Base-by-base conservation (phyloP, 1,284 basidiomycete genomes). In the Paramarasmius palmivorus region DNA sequence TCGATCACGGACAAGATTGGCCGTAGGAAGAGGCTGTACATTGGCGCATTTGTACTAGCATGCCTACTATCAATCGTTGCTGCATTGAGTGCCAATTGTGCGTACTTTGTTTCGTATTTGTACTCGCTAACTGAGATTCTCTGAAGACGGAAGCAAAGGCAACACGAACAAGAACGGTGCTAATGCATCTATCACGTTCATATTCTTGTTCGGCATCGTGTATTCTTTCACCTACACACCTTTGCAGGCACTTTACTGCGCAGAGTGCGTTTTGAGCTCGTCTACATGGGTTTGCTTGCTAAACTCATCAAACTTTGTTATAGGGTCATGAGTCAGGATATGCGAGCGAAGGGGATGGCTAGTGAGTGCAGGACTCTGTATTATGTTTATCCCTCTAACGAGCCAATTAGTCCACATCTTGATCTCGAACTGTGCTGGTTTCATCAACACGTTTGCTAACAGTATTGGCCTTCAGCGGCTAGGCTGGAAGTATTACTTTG, bases 371-470 rank as follows among this genome's bases (percentile, higher is more conserved):
- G 15, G 17, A 4, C 17, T 22, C 20, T 26, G 5, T 25, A 9
- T 52, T 9, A 19, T 23, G 5, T 20, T 17, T 12, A 5, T 22
- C 4, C 8, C 22, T 4, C 2, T 36, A 14, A 12, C 17, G 34
- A n/a, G 19, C 10, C 4, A 25, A 22, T 39, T 19, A 59, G 59
- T 66, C 15, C 64, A 66, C 38, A 65, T 66, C 48, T 56, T 66
- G 12, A 63, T 66, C 41, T 66, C 65, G 9, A 66, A 66, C 41
- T 56, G 60, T 22, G 63, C 64, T 29, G 64, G 64, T 8, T 66
- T 66, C 52, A 64, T 66, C 60, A 66, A 66, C 47, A 66, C 65
- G 5, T 66, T 66, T 40, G 65, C 61, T 1, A 66, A 66, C 49
- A 62, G 60, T 37, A 61, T 66, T 4, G 65, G 65, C 1, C 53